Percentiles rank a stretch among this genome's conserved stretches.
Conservation (phyloP, 257 asterid genomes). For the Rehmannia glutinosa region DNA sequence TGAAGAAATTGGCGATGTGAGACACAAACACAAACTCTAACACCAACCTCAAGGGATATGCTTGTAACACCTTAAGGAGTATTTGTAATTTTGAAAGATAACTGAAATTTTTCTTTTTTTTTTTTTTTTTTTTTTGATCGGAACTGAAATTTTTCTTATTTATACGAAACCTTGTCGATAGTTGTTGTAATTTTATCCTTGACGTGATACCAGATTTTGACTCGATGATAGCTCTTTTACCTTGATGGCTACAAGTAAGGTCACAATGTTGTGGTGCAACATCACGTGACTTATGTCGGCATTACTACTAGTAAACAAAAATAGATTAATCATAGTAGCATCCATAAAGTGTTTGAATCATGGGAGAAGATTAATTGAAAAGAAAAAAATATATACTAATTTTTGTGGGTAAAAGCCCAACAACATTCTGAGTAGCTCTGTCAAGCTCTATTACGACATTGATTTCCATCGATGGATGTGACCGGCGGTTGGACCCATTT, state of each 20-base stretch:
- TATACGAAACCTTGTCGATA: no score
- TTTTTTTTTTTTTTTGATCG: no score
- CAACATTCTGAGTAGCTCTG: constrained; percentile 17
- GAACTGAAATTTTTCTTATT: no score
- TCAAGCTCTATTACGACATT: constrained; percentile 23
- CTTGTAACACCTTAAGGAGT: no score
- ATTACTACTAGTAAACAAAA: not conserved
- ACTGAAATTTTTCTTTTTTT: no score
- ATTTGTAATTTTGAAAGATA: no score
- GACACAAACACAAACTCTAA: no score
- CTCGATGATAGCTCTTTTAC: not conserved
- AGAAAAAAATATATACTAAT: not conserved
- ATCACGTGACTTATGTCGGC: constrained; percentile 31
- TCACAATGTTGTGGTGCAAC: constrained; percentile 17
- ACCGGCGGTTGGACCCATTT: constrained; percentile 17
- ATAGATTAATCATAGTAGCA: constrained; percentile 3
- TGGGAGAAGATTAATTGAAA: not conserved
- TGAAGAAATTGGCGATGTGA: no score
- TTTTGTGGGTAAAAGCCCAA: constrained; percentile 2
- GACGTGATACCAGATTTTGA: no score
- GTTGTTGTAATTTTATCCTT: no score
- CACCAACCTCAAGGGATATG: no score
- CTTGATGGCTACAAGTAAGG: constrained; percentile 14
- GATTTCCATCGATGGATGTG: constrained; percentile 11
- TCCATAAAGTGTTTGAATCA: not conserved